Evolutionary conservation across 495 filamentous ascomycete species (phyloP).

Genomic region (Penicillium antarcticum): DNA sequence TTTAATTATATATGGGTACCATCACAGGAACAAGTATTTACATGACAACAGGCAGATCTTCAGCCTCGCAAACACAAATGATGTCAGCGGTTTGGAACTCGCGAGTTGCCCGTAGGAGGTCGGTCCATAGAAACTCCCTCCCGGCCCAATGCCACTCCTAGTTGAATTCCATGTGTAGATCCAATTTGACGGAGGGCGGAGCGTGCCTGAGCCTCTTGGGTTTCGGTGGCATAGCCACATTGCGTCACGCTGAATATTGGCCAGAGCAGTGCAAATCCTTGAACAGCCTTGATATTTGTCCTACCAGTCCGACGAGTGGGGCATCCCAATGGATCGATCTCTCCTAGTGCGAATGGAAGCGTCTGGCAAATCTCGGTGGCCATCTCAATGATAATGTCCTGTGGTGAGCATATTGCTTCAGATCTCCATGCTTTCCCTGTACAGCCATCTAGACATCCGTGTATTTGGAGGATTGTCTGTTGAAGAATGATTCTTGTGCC

Average conservation of each 20-base stretch:
- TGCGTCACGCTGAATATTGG: neutral
- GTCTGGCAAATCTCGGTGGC: conserved; percentile 11
- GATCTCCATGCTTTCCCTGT: too few species aligned
- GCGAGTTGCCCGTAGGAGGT: neutral
- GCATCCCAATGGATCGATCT: conserved; percentile 7
- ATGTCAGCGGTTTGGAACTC: neutral
- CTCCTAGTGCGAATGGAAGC: conserved; percentile 10
- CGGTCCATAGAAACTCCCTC: neutral
- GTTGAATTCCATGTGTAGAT: neutral
- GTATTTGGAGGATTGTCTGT: neutral
- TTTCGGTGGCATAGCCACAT: conserved; percentile 1
- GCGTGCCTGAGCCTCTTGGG: neutral
- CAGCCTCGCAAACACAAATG: too few species aligned
- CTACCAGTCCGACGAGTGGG: neutral
- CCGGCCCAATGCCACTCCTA: neutral
- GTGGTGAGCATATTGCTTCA: neutral
- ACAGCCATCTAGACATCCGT: neutral
- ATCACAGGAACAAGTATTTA: too few species aligned
- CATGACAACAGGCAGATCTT: too few species aligned
- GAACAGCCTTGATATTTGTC: neutral
- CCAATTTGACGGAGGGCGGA: neutral
- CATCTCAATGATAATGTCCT: conserved; percentile 10
- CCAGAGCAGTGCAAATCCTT: neutral
- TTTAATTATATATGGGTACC: too few species aligned
- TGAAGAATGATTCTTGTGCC: conserved; percentile 10